Evolutionary conservation across 192 early-diverging fungal species (phyloP).

Genomic region (Backusella westeae): DNA sequence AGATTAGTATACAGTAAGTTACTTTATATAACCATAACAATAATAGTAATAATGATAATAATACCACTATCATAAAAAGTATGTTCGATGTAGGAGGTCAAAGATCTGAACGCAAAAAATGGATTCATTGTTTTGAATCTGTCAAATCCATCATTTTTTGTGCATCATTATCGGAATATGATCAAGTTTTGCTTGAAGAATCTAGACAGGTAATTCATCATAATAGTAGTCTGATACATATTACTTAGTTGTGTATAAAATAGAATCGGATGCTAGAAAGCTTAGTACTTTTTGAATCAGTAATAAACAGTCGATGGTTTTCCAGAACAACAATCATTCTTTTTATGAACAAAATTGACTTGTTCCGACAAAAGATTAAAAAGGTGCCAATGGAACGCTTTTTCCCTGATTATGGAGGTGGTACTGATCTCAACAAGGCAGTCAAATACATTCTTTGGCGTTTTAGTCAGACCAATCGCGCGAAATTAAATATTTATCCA

Average conservation of each 20-base stretch:
- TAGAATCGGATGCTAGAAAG: conserved; percentile 85
- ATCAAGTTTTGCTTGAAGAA: conserved; percentile 81
- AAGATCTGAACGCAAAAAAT: conserved; percentile 68
- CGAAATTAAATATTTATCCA: conserved; percentile 78
- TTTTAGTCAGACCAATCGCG: conserved; percentile 85
- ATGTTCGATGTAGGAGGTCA: conserved; percentile 82
- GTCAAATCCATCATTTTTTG: conserved; percentile 86
- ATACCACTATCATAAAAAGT: conserved; percentile 16
- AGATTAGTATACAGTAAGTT: conserved; percentile 83
- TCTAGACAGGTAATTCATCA: conserved; percentile 39
- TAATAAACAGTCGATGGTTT: conserved; percentile 86
- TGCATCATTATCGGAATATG: conserved; percentile 83
- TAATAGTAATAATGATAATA: not conserved
- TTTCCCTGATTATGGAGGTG: conserved; percentile 79
- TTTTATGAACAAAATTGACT: conserved; percentile 84
- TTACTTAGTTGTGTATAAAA: conserved; percentile 15
- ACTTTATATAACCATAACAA: conserved; percentile 26
- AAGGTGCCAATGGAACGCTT: conserved; percentile 69
- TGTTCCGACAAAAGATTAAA: conserved; percentile 74
- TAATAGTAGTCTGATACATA: not conserved
- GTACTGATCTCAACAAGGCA: conserved; percentile 74
- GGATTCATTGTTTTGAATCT: conserved; percentile 75
- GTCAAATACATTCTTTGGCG: conserved; percentile 87
- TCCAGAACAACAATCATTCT: conserved; percentile 79
- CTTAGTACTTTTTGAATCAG: conserved; percentile 79